Evolutionary conservation across 2,329 filamentous ascomycete genomes (phyloP), one percentile per base, ranked within the genome.

Genomic region (Calonectria hongkongensis): DNA sequence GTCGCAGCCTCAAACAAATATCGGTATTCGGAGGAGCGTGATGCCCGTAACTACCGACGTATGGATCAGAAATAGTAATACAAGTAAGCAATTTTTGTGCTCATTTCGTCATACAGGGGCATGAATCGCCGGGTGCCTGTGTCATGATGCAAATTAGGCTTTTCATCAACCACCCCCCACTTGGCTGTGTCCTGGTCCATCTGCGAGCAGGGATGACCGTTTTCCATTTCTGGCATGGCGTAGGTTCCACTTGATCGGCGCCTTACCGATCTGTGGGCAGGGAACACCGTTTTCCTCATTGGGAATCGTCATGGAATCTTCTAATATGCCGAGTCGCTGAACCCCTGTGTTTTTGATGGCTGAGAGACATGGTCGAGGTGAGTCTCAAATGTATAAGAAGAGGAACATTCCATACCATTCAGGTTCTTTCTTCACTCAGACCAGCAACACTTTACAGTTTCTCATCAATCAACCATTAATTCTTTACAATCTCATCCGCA

Each of bases 201-300:
- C n/a, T 65, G 62, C 43, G 21, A 27, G 18, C 62, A 65, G 62
- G 62, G 62, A 65, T 33, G 15, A 65, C 62, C 62, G 45, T 33
- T 65, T 36, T 65, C 45, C 62, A 48, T n/a, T 65, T 65, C 6
- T 1, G 62, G 62, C 13, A 65, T 47, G 27, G 62, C 16, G 16
- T 21, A 12, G 28, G 43, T 4, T 28, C 60, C 25, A 33, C 30
- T 39, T 21, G 60, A 13, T 45, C 18, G 27, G 28, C 16, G 10
- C 28, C 58, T 21, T 4, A 13, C 9, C 43, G 33, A 48, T 50
- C 62, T 65, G 62, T 7, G 3, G 27, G 27, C 62, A 21, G 16
- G 62, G 62, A n/a, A 39, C 27, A 65, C 62, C 62, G 45, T 65
- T 65, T 65, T 65, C 62, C 62, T 65, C 18, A 36, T 65, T 65